These are phyloP conservation scores for Lodderomyces jiufengensis DNA, from an alignment of 1,139 yeast species.

Conservation along the genomic window DNA sequence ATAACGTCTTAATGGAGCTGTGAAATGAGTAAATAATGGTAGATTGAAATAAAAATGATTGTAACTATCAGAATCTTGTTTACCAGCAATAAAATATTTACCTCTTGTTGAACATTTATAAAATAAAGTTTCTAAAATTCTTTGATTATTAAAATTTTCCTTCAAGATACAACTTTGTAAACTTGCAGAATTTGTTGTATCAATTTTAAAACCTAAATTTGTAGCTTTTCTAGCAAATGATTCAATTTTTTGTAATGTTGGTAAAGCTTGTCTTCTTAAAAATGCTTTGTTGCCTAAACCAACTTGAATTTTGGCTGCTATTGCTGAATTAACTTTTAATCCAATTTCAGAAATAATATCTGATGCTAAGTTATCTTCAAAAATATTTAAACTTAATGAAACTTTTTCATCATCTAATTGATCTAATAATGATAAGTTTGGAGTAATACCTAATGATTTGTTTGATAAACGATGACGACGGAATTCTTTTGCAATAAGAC, in stretches of 20 bases:
- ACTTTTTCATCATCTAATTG: conserved; percentile 85
- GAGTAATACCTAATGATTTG: conserved; percentile 44
- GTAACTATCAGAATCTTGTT: conserved; percentile 73
- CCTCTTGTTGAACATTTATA: conserved; percentile 84
- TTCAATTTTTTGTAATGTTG: conserved; percentile 79
- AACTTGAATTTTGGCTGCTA: conserved; percentile 78
- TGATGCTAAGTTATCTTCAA: conserved; percentile 57
- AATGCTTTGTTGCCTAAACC: conserved; percentile 77
- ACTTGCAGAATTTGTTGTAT: conserved; percentile 70
- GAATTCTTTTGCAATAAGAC: conserved; percentile 66
- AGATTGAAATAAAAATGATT: conserved; percentile 78
- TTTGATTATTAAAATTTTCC: conserved; percentile 60
- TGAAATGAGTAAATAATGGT: conserved; percentile 89
- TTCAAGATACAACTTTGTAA: conserved; percentile 68
- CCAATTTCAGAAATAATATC: conserved; percentile 71
- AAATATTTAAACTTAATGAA: conserved; percentile 66
- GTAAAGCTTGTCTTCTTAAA: conserved; percentile 83
- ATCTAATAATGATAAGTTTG: conserved; percentile 66
- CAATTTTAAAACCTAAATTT: conserved; percentile 64
- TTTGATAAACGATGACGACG: conserved; percentile 67
- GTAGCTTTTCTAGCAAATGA: conserved; percentile 69
- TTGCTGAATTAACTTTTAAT: conserved; percentile 78
- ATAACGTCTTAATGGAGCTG: conserved; percentile 88
- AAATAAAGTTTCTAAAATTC: conserved; percentile 74
- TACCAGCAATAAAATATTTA: conserved; percentile 84